Conservation (phyloP, 2,329 filamentous ascomycete genomes). For the Alternaria arborescens region DNA sequence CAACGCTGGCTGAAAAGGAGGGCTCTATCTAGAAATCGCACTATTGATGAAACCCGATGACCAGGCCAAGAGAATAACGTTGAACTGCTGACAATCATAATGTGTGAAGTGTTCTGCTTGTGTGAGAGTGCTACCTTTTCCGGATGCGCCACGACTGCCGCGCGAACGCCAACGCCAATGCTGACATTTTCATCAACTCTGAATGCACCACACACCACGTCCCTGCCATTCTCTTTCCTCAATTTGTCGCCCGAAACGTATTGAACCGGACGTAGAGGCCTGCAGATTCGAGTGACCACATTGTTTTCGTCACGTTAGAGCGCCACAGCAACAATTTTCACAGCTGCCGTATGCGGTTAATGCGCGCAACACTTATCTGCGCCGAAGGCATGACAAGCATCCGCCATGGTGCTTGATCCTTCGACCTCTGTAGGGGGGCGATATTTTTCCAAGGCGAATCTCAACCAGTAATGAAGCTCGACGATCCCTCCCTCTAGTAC, state of each 20-base stretch:
- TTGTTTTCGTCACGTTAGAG: background rate
- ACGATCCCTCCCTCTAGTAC: background rate
- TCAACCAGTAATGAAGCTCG: background rate
- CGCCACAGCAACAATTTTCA: background rate
- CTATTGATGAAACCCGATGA: background rate
- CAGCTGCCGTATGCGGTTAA: slow-evolving; percentile 34
- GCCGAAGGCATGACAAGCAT: slow-evolving; percentile 33
- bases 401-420: slow-evolving; percentile 32
- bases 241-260: background rate
- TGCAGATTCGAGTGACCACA: background rate
- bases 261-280: background rate
- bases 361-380: slow-evolving; percentile 21
- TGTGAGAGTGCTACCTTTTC: background rate
- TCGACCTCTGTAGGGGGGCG: slow-evolving; percentile 1
- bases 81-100: background rate
- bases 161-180: background rate
- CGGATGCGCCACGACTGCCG: background rate
- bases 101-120: background rate
- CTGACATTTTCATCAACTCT: background rate
- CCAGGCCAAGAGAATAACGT: background rate
- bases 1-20: background rate
- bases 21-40: background rate
- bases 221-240: background rate
- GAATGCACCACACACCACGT: background rate
- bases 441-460: background rate